Evolutionary conservation across 2,329 filamentous ascomycete genomes (phyloP), one percentile per base, ranked within the genome.

Genomic region (Talaromyces amestolkiae): DNA sequence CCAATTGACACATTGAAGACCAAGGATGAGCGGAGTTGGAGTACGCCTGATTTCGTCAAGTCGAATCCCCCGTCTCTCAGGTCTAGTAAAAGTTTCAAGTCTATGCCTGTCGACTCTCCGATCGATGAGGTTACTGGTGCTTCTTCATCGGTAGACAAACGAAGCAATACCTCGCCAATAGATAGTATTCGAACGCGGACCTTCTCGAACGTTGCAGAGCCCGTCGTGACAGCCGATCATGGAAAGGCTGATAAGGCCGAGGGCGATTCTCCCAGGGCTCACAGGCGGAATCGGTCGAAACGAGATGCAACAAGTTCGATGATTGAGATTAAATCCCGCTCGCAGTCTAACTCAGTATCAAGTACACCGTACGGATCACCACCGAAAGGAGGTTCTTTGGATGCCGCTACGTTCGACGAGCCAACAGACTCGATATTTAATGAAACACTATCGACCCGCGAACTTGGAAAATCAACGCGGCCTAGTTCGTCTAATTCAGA

Each of bases 171-270:
- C 27, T 77, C 83, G 33, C 79, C 82, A 41, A 85, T 88, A 35
- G 85, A 83, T 70, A 80, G 82, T 1, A 81, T 89, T 66, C 82
- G 87, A 54, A 86, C 89, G 2, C 82, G 83, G 43, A 89, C 89
- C 0, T 88, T 90, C 69, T 85, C 87, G 11, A 83, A 81, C 65
- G 84, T 85, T 31, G 84, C 89, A 1, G 84, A 86, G 63, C 89
- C 91, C 1, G 80, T 89, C 22, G 85, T 93, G 7, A 87, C 86
- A 35, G 87, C 88, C 0, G 89, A 92, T 70, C 83, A 85, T 39
- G 83, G 86, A 0, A 88, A 89, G 68, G 87, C 87, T 22, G 89
- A 92, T 67, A 82, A 87, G 13, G 85, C 86, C 69, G 86, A 85
- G 67, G 82, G 84, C 15, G 85, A 80, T 15, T 71, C 81, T 1